Conservation (phyloP, 306 rosid species). For the Dicorynia guianensis region DNA sequence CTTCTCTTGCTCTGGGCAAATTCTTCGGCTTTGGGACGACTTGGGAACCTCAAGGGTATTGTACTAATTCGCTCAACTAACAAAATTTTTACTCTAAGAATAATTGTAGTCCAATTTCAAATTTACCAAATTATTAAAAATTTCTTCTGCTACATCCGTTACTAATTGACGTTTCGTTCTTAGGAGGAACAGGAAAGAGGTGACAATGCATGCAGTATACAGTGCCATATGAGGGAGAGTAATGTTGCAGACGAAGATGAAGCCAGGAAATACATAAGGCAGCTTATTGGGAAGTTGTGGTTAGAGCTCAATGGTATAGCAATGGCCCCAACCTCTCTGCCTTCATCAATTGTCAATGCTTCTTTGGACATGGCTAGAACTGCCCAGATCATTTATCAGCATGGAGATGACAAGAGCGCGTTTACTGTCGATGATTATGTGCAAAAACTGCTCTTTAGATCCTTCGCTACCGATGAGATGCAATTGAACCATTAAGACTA, state of each 20-base stretch:
- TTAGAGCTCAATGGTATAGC: slow-evolving; percentile 43
- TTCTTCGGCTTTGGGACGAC: slow-evolving; percentile 60
- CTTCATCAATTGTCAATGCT: slow-evolving; percentile 38
- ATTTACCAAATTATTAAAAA: no score
- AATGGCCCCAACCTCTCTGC: slow-evolving; percentile 17
- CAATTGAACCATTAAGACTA: no score
- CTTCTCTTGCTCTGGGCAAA: slow-evolving; percentile 51
- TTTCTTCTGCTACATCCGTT: background rate
- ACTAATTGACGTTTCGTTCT: slow-evolving; percentile 5
- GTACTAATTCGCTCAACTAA: background rate
- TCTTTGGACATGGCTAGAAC: slow-evolving; percentile 57
- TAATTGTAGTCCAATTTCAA: no score
- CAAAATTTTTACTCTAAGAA: no score
- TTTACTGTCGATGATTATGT: slow-evolving; percentile 51
- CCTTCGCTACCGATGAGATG: background rate
- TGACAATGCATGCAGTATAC: slow-evolving; percentile 48
- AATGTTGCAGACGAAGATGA: slow-evolving; percentile 15
- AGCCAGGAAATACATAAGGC: slow-evolving; percentile 44
- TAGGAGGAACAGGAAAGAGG: slow-evolving; percentile 58
- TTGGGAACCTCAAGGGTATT: slow-evolving; percentile 57
- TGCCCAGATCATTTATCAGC: slow-evolving; percentile 56
- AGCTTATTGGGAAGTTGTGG: slow-evolving; percentile 44
- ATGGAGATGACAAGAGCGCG: slow-evolving; percentile 51
- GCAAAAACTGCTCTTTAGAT: slow-evolving; percentile 27
- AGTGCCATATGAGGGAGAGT: slow-evolving; percentile 19